Evolutionary conservation across 2,329 filamentous ascomycete species (phyloP), one percentile per base, ranked within the genome.

Genomic region (Colletotrichum spinosum): DNA sequence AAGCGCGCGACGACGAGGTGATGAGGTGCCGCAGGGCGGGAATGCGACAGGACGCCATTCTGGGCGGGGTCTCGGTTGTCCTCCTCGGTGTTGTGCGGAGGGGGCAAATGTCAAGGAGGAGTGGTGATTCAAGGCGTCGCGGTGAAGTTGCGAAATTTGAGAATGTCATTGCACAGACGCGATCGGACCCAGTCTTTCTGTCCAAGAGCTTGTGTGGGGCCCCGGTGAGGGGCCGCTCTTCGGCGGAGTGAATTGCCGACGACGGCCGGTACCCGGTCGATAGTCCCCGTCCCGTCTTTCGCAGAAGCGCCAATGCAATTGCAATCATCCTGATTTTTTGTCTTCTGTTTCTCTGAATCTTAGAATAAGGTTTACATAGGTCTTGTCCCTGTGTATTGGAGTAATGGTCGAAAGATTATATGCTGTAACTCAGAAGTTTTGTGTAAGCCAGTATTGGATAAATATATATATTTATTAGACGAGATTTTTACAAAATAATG

Each of bases 21-120:
- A 75, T 69, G 38, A 87, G 71, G 65, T 83, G 79, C 44, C 86
- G 85, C 44, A 89, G 77, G 33, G 79, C 75, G 52, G 81, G 79
- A 38, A 81, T 74, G 70, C 83, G 78, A 48, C 84, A 72, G 42
- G 81, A 83, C 42, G 84, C 78, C 86, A 88, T 88, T 17, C 54
- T 56, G 15, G 12, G 17, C 49, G n/a, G 11, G 34, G 51, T 61
- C 8, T 48, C 25, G 17, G 3, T 12, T 25, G 7, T 13, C 39
- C 35, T 53, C 62, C 34, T 38, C n/a, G 33, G 2, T 39, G n/a
- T 13, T 15, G 9, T 8, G 39, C 2, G 39, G 13, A 11, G 6
- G 41, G 13, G 4, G 12, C 25, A 35, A 11, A 25, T 35, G 25
- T 25, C 25, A 25, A 13, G 45, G 17, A 55, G 15, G 34, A 33